A percentile compares a stretch with the other conserved stretches of the same genome.
phyloP scores from a whole-genome alignment of 345 rosid species.

The Eucalyptus lansdowneana region DNA sequence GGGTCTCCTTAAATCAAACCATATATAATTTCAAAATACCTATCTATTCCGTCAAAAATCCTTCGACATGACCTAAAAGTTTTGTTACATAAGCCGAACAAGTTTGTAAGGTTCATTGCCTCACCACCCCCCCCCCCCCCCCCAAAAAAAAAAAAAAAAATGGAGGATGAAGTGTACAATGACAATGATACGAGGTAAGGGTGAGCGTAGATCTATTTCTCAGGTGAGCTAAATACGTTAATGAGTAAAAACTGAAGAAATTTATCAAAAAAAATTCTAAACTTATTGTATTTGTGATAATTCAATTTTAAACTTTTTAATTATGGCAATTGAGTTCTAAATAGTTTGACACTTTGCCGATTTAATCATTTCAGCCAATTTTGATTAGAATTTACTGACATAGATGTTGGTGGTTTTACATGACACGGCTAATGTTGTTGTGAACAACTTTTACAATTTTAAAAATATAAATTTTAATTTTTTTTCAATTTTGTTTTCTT shows the following conservation, averaged over 20 bases:
- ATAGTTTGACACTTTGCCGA: background rate
- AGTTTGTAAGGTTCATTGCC: background rate
- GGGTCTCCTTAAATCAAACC: background rate
- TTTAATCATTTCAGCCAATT: background rate
- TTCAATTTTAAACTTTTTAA: too few relatives aligned
- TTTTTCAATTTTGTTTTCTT: too few relatives aligned
- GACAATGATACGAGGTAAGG: background rate
- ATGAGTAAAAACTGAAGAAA: too few relatives aligned
- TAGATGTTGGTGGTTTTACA: fast-evolving
- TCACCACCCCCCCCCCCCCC: background rate
- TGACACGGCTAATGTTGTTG: fast-evolving
- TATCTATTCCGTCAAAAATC: background rate
- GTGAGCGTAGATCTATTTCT: background rate
- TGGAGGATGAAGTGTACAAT: background rate
- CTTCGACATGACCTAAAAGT: background rate
- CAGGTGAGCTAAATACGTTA: background rate
- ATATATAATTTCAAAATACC: background rate
- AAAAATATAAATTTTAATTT: too few relatives aligned
- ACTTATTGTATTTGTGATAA: background rate
- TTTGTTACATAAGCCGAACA: background rate
- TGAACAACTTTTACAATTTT: too few relatives aligned
- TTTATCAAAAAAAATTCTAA: background rate
- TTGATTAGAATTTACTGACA: background rate
- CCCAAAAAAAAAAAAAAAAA: background rate
- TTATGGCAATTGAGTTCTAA: too few relatives aligned